A percentile compares a stretch with the other conserved stretches of the same genome.
Evolutionary conservation across 78 protist genomes (phyloP).

Genomic region (Dictyostelium intermedium): DNA sequence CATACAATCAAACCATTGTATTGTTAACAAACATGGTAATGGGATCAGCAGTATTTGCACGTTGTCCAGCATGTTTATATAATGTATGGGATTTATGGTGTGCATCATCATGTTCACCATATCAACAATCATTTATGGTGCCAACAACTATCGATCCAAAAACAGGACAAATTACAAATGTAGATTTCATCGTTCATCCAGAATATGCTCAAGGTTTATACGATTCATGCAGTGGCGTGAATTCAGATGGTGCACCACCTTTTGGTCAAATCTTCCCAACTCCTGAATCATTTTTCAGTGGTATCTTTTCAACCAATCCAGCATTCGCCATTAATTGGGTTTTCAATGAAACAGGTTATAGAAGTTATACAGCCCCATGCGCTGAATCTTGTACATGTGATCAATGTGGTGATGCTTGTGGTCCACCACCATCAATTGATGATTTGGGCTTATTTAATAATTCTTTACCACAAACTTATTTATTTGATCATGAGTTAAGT

Average conservation of each 20-base stretch:
- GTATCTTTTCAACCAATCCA: constrained; percentile 12
- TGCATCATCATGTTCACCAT: constrained; percentile 56
- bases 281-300: background rate
- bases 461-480: constrained; percentile 37
- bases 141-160: background rate
- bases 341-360: constrained; percentile 31
- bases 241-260: constrained; percentile 22
- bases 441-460: constrained; percentile 15
- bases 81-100: constrained; percentile 78
- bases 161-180: background rate
- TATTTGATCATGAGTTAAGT: constrained; percentile 30
- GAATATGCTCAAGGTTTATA: constrained; percentile 51
- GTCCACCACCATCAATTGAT: background rate
- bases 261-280: background rate
- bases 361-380: background rate
- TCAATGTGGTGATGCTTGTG: constrained; percentile 36
- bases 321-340: constrained; percentile 2
- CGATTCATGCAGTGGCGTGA: constrained; percentile 39
- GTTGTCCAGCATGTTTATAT: constrained; percentile 52
- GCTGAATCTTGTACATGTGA: constrained; percentile 40
- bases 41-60: constrained; percentile 21
- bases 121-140: constrained; percentile 60
- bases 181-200: constrained; percentile 15
- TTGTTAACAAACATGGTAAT: constrained; percentile 21
- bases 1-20: constrained; percentile 1